Conservation (phyloP, 208 protist genomes). For the Crithidia mellificae region DNA sequence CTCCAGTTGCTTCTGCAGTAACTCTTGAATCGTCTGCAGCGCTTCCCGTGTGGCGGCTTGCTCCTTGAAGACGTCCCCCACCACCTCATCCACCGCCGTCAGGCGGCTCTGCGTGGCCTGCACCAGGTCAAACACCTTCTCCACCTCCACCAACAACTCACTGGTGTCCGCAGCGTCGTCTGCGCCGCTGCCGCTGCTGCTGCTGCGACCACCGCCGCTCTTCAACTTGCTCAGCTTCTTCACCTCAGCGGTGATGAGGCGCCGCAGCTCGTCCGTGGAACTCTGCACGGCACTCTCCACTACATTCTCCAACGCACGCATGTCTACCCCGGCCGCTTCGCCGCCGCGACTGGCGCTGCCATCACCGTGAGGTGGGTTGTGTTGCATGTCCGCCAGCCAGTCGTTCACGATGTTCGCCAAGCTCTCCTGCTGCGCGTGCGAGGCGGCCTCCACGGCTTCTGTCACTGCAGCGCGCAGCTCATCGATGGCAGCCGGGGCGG, state of each 20-base stretch:
- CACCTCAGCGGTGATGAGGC: constrained; percentile 42
- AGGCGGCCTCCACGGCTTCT: constrained; percentile 52
- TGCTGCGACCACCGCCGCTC: background rate
- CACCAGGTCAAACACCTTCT: constrained; percentile 25
- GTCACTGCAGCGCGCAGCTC: constrained; percentile 32
- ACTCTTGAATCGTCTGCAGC: constrained; percentile 34
- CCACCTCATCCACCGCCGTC: constrained; percentile 42
- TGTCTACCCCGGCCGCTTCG: constrained; percentile 16
- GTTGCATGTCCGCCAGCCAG: constrained; percentile 26
- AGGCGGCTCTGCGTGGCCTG: constrained; percentile 40
- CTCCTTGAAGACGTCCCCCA: constrained; percentile 41
- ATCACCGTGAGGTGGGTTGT: background rate
- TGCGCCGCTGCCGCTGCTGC: background rate
- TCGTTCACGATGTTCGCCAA: constrained; percentile 42
- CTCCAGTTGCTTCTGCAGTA: constrained; percentile 29
- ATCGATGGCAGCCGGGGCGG: background rate
- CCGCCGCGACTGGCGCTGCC: constrained; percentile 5
- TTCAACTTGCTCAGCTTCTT: constrained; percentile 47
- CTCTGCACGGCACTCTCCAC: constrained; percentile 57
- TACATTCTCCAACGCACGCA: constrained; percentile 36
- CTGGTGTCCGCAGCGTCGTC: constrained; percentile 15
- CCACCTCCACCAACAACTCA: constrained; percentile 23
- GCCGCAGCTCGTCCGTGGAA: constrained; percentile 59
- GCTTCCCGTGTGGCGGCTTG: constrained; percentile 37
- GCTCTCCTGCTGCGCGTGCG: constrained; percentile 54